Percentiles rank a stretch among this genome's conserved stretches.
These are phyloP conservation scores for Mycena belliarum DNA, from an alignment of 768 basidiomycete genomes.

Conservation along the genomic window DNA sequence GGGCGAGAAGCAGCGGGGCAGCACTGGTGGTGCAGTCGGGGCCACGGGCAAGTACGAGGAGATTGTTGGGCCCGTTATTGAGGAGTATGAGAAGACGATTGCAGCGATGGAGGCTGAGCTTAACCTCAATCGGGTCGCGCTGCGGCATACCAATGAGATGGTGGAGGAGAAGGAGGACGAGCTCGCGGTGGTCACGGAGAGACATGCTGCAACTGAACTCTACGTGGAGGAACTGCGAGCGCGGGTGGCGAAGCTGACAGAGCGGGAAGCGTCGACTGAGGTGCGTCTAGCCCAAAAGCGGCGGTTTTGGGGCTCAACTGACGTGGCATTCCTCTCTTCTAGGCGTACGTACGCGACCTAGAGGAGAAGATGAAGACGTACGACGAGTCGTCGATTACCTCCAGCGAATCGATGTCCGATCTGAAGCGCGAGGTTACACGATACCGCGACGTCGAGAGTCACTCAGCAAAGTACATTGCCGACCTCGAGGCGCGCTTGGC, in stretches of 20 bases:
- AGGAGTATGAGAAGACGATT: conserved; percentile 98
- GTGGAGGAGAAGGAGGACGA: conserved; percentile 91
- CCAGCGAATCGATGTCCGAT: conserved; percentile 79
- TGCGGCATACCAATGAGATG: conserved; percentile 89
- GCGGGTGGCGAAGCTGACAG: conserved; percentile 78
- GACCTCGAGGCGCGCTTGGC: conserved; percentile 84
- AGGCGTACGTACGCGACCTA: conserved; percentile 93
- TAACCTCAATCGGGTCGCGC: conserved; percentile 80
- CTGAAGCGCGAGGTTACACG: conserved; percentile 80
- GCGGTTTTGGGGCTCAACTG: neutral
- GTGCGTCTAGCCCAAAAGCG: conserved; percentile 42
- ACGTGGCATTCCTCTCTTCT: conserved; percentile 22
- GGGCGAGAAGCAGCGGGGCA: conserved; percentile 68
- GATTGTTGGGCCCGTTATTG: conserved; percentile 95
- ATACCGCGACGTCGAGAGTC: conserved; percentile 73
- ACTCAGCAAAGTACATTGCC: conserved; percentile 76
- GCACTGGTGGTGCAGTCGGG: conserved; percentile 58
- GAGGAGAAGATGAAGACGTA: conserved; percentile 89
- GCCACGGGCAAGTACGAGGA: conserved; percentile 84
- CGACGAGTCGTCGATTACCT: conserved; percentile 75
- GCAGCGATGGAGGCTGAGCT: conserved; percentile 92
- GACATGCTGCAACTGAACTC: conserved; percentile 77
- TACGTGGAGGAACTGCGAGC: conserved; percentile 86
- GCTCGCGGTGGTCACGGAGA: conserved; percentile 59
- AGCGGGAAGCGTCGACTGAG: conserved; percentile 91